Conservation (phyloP, 164 flowering plant species). For the Aristolochia californica region DNA sequence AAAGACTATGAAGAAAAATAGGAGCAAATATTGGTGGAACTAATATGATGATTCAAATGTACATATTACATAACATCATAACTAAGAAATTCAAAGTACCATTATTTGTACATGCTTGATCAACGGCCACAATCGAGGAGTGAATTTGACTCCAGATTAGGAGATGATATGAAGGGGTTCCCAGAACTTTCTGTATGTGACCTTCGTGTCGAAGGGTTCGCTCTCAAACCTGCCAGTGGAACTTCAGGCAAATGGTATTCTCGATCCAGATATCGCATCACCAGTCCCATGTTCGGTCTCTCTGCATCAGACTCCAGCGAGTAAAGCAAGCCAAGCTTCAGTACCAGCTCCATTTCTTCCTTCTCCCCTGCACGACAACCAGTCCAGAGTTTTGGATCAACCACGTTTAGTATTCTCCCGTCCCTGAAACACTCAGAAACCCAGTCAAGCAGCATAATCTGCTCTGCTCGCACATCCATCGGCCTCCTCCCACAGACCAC, state of each 20-base stretch:
- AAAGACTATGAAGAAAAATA: too few relatives aligned
- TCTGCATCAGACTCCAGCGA: not conserved
- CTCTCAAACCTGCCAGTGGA: not conserved
- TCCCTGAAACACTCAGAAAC: too few relatives aligned
- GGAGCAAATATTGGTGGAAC: too few relatives aligned
- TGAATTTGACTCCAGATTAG: not conserved
- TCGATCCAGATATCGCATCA: constrained; percentile 1
- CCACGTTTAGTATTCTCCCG: too few relatives aligned
- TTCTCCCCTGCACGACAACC: not conserved
- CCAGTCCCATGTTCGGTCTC: constrained; percentile 8
- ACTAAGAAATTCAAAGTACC: too few relatives aligned
- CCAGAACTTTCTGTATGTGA: not conserved
- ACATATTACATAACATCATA: too few relatives aligned
- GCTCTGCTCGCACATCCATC: too few relatives aligned
- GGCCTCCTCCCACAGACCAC: constrained; percentile 8
- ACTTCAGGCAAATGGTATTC: not conserved
- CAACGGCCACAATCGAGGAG: constrained; percentile 4
- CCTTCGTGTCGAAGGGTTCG: not conserved
- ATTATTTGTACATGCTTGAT: not conserved
- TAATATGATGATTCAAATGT: too few relatives aligned
- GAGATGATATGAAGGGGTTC: not conserved
- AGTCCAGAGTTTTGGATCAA: too few relatives aligned
- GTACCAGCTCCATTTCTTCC: constrained; percentile 10
- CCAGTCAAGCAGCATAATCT: too few relatives aligned
- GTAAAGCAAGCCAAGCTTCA: constrained; percentile 11